Base-by-base conservation (phyloP, 2,329 filamentous ascomycete species). In the Hymenoscyphus repandus region DNA sequence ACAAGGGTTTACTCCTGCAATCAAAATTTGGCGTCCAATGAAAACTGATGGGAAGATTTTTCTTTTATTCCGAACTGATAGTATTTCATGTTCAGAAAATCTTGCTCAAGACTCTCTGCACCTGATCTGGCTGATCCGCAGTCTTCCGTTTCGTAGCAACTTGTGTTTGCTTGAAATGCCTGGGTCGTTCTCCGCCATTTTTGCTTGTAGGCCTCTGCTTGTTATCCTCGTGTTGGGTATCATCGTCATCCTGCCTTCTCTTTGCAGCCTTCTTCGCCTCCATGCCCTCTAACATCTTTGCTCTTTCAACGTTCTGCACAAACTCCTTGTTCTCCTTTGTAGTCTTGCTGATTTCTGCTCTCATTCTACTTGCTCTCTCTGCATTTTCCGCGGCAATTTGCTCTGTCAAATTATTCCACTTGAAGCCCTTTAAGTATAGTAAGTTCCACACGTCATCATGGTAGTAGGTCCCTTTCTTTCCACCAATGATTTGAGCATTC, bases 401-500 rank as follows among this genome's bases (percentile, higher is more conserved):
- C 67, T 88, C 85, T 50, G 86, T 90, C 56, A 84, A 68, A 62
- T 83, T 75, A 56, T 78, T 58, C 89, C 89, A 95, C 69, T 92
- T 93, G 72, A 93, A 92, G 1, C 87, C 88, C 56, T 81, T 85
- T 55, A 95, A 72, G 64, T 95, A 95, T 54, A 87, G 78, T 56
- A 93, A 72, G 61, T 86, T 91, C 89, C 89, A 95, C 40, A 95
- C 78, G 66, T 95, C 89, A 66, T 95, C 89, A 61, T 87, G 82
- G 71, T 92, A 95, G 66, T 87, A 90, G 44, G 79, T 80, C 11
- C 88, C 79, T 72, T 95, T 95, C 72, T 91, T 91, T 22, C 89
- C 89, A 45, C 88, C 88, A 52, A 93, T 87, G 11, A 79, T 88
- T 56, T 79, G 80, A 38, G 86, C 85, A 64, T 95, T 95, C 45